Evolutionary conservation across 495 filamentous ascomycete species (phyloP).

Genomic region (Xylona heveae): DNA sequence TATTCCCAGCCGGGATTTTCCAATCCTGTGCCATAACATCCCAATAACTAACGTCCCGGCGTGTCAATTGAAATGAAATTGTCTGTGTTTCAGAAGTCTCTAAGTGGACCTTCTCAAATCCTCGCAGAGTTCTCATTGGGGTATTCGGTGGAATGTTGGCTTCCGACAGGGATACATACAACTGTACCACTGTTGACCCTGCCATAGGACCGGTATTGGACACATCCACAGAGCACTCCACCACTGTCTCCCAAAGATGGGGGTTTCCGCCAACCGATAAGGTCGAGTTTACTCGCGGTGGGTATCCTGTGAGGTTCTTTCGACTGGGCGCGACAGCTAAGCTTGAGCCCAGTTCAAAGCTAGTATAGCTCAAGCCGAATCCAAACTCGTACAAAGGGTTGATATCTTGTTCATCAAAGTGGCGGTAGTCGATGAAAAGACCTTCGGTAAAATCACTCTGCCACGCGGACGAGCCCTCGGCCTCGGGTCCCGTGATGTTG

Average conservation of each 20-base stretch:
- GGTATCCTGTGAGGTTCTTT: not conserved
- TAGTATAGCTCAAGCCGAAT: constrained; percentile 49
- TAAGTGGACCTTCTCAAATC: not conserved
- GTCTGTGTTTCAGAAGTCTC: not conserved
- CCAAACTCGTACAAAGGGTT: constrained; percentile 50
- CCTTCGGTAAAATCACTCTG: constrained; percentile 46
- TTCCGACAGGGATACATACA: not conserved
- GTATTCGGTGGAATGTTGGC: not conserved
- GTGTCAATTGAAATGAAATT: not conserved
- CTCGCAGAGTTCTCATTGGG: not conserved
- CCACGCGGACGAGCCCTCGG: constrained; percentile 19
- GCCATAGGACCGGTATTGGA: constrained; percentile 1
- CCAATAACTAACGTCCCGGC: constrained; percentile 1
- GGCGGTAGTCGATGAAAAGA: constrained; percentile 43
- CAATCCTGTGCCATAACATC: not conserved
- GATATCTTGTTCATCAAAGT: constrained; percentile 41
- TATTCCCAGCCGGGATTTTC: not conserved
- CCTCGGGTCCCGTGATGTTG: constrained; percentile 13
- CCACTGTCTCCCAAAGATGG: not conserved
- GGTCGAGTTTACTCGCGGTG: too few species aligned
- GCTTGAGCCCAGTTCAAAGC: constrained; percentile 28
- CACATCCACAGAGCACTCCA: not conserved
- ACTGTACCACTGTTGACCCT: not conserved
- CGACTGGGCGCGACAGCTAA: not conserved
- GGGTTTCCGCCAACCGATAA: constrained; percentile 3